phyloP scores from a whole-genome alignment of 768 basidiomycete species.

The Pseudohyphozyma bogoriensis region DNA sequence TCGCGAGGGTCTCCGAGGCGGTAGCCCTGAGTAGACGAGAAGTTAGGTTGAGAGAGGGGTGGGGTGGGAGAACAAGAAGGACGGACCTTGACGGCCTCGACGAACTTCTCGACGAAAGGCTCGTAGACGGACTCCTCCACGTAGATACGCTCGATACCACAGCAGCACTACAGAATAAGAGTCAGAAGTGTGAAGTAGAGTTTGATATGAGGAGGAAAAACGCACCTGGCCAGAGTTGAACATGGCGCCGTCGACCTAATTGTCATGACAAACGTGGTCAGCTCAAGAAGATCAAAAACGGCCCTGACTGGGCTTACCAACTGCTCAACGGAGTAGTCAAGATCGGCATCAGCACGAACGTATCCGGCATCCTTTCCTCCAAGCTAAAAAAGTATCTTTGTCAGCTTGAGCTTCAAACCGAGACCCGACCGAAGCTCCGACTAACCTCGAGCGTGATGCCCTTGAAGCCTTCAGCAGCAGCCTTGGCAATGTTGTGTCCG shows the following conservation, averaged over 20 bases:
- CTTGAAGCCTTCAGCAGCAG: constrained; percentile 53
- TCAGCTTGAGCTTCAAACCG: too few species aligned
- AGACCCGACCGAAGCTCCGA: too few species aligned
- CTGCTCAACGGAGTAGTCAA: too few species aligned
- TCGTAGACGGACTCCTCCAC: constrained; percentile 57
- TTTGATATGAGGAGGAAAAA: too few species aligned
- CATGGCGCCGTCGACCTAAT: constrained; percentile 88
- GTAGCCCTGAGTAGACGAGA: constrained; percentile 48
- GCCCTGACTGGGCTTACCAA: too few species aligned
- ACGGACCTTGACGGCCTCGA: constrained; percentile 59
- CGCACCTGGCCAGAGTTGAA: constrained; percentile 99
- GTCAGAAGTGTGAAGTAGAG: too few species aligned
- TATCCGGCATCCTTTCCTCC: constrained; percentile 98
- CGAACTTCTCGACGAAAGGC: constrained; percentile 62
- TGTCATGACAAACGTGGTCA: constrained; percentile 35
- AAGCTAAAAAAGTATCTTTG: too few species aligned
- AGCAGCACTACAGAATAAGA: too few species aligned
- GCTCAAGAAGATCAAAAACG: not conserved
- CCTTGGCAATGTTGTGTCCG: constrained; percentile 62
- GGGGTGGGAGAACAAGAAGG: not conserved
- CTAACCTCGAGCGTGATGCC: constrained; percentile 44
- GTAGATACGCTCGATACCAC: constrained; percentile 90
- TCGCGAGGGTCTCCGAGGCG: constrained; percentile 76
- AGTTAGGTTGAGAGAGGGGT: not conserved
- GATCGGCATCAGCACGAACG: constrained; percentile 69